Base-by-base conservation (phyloP, 768 basidiomycete genomes). In the Rhodotorula babjevae region DNA sequence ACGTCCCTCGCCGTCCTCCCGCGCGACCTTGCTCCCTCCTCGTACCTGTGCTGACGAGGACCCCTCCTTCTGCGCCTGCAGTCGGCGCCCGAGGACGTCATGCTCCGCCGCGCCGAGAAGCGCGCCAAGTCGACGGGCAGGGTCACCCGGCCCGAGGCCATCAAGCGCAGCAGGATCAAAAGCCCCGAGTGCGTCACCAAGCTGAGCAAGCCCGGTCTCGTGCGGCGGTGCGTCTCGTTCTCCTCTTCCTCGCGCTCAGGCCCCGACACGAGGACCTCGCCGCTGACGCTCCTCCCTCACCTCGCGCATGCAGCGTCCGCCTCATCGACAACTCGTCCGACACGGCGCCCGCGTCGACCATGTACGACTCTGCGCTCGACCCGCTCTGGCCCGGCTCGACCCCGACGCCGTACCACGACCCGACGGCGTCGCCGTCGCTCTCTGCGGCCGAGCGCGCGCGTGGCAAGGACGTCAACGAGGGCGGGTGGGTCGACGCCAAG, bases 301-400 rank as follows among this genome's bases (percentile, higher is more conserved):
- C 52, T n/a, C n/a, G n/a, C n/a, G n/a, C n/a, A n/a, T n/a, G 68
- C 61, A 73, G 79, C 16, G 77, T 80, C 25, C 74, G 78, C 25
- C 57, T 80, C 3, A 68, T 79, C 55, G 77, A 80, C 73, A 80
- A 80, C 62, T 76, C 78, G 29, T 65, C 67, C 61, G 76, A 80
- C 63, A 61, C 73, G 11, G 56, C 66, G 27, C 36, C 53, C 3
- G 4, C 58, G 2, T 11, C 31, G 10, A 52, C 25, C 50, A 68
- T 80, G n/a, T 80, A 80, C 73, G 79, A 80, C 70, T 78, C 77
- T 9, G 40, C 63, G 27, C 73, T 72, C 56, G 76, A 78, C 62
- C 72, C 78, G 14, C n/a, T n/a, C 27, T 78, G 77, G 76, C 71
- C 71, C 15, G 52, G 36, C 31, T 15, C 29, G 44, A 40, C 71